phyloP scores from a whole-genome alignment of 306 rosid genomes.

The Bauhinia variegata region DNA sequence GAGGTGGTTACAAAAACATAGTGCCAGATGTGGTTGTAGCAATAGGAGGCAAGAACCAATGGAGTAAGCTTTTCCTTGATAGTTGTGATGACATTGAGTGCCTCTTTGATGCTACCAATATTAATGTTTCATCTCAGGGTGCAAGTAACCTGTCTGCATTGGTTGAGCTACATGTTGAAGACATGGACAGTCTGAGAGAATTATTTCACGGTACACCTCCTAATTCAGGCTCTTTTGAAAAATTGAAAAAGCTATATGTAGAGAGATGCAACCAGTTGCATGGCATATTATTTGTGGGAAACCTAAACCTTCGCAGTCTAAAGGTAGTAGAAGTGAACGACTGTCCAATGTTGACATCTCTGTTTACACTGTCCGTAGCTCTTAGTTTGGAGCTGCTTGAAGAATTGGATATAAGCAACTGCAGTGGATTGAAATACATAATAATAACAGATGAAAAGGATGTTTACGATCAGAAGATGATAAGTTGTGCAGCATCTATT shows the following conservation, averaged over 20 bases:
- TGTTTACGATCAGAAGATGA: background rate
- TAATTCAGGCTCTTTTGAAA: background rate
- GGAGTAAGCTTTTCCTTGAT: background rate
- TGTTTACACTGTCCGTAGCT: background rate
- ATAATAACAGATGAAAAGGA: background rate
- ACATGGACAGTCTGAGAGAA: background rate
- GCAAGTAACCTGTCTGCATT: background rate
- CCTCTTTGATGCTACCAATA: background rate
- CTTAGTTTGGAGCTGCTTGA: background rate
- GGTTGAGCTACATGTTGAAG: background rate
- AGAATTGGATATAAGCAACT: too few species aligned
- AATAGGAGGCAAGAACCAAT: background rate
- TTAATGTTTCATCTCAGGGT: background rate
- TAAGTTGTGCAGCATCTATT: background rate
- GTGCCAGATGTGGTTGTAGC: background rate
- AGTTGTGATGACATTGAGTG: background rate
- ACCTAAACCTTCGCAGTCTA: background rate
- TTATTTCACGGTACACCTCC: background rate
- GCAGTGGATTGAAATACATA: background rate
- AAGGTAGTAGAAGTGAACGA: background rate
- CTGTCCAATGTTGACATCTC: background rate
- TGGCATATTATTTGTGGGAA: background rate
- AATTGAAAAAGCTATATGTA: background rate
- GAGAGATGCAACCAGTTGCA: accelerated
- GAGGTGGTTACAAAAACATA: background rate